These are phyloP conservation scores for Pythium scleroteichum DNA, from an alignment of 352 stramenopile species.

Conservation along the genomic window DNA sequence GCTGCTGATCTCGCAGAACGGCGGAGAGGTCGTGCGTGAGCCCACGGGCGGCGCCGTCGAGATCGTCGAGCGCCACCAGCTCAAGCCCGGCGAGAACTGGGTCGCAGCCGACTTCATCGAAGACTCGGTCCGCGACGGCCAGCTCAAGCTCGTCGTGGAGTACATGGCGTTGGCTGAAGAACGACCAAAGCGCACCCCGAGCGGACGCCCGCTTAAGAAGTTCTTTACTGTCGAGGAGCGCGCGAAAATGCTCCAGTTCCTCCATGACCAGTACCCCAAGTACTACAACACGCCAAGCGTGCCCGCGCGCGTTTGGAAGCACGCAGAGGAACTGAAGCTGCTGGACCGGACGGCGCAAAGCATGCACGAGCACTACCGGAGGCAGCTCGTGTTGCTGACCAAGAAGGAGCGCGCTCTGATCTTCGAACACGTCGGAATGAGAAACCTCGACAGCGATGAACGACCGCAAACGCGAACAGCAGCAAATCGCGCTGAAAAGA, in stretches of 20 bases:
- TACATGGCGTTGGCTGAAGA: slow-evolving; percentile 34
- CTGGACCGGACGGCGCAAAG: slow-evolving; percentile 38
- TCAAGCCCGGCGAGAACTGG: slow-evolving; percentile 34
- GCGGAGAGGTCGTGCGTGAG: slow-evolving; percentile 30
- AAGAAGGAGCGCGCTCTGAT: slow-evolving; percentile 27
- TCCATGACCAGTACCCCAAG: slow-evolving; percentile 23
- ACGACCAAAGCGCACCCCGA: not conserved
- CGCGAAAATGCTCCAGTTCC: slow-evolving; percentile 51
- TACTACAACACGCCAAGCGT: slow-evolving; percentile 10
- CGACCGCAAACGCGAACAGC: not conserved
- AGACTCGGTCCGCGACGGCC: slow-evolving; percentile 40
- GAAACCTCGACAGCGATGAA: not conserved
- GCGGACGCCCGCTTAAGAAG: slow-evolving; percentile 11
- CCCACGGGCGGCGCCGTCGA: slow-evolving; percentile 25
- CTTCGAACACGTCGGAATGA: slow-evolving; percentile 5
- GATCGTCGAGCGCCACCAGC: slow-evolving; percentile 39
- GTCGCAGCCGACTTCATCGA: slow-evolving; percentile 51
- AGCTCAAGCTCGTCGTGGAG: slow-evolving; percentile 32
- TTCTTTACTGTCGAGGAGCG: slow-evolving; percentile 48
- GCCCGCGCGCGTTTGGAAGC: slow-evolving; percentile 23
- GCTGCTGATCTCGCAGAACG: slow-evolving; percentile 37
- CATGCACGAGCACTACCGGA: slow-evolving; percentile 61
- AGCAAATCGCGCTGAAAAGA: not conserved
- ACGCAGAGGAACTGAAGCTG: slow-evolving; percentile 10
- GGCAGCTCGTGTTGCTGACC: slow-evolving; percentile 42